phyloP scores from a whole-genome alignment of 768 basidiomycete species.

The Suillus subluteus region DNA sequence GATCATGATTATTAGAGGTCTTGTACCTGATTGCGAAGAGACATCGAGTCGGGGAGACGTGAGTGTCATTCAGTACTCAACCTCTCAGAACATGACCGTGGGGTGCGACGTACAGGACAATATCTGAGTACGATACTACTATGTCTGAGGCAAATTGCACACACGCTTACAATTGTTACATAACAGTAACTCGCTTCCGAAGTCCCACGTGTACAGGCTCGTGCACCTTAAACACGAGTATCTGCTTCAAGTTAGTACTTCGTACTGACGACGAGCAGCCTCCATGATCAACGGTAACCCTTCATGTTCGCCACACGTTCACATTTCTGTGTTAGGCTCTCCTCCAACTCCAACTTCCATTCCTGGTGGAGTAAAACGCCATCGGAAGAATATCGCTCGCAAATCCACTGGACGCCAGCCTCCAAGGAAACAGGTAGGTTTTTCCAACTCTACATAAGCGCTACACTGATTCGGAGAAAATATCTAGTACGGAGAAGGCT shows the following conservation, averaged over 20 bases:
- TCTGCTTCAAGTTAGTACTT: background rate
- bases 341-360: background rate
- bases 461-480: background rate
- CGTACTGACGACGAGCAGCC: background rate
- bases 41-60: background rate
- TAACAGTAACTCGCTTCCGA: background rate
- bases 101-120: too few species aligned
- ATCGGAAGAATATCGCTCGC: background rate
- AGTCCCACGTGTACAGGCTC: background rate
- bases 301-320: background rate
- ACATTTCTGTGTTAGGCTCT: background rate
- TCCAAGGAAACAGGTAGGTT: slow-evolving; percentile 5
- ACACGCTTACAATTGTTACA: background rate
- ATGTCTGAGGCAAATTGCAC: too few species aligned
- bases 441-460: background rate
- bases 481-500: background rate
- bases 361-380: slow-evolving; percentile 3
- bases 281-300: background rate
- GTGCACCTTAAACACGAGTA: background rate
- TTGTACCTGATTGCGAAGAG: too few species aligned
- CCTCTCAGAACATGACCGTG: background rate
- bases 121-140: too few species aligned
- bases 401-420: slow-evolving; percentile 1
- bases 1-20: background rate
- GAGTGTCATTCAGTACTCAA: background rate